Evolutionary conservation across 2,329 filamentous ascomycete genomes (phyloP).

Genomic region (Trichoderma semiorbis): DNA sequence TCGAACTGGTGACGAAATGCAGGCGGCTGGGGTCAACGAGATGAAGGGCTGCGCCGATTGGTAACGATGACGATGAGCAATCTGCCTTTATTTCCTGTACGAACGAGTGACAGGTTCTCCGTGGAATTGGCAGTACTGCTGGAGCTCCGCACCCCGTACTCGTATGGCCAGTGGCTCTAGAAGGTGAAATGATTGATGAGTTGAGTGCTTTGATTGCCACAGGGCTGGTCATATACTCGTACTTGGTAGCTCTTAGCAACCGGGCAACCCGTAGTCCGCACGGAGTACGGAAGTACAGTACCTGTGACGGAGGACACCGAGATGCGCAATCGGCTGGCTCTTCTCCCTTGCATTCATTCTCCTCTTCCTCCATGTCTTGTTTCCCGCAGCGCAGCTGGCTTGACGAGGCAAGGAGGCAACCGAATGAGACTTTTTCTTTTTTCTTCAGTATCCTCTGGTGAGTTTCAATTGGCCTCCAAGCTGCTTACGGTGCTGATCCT

Average conservation of each 20-base stretch:
- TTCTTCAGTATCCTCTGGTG: background rate
- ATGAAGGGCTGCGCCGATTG: background rate
- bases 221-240: background rate
- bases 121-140: background rate
- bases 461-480: background rate
- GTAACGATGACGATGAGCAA: background rate
- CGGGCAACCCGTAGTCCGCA: background rate
- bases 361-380: background rate
- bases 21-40: background rate
- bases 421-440: background rate
- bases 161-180: background rate
- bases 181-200: background rate
- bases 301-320: background rate
- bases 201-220: background rate
- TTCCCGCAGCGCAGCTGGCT: no score
- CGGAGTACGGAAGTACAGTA: background rate
- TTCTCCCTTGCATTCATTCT: background rate
- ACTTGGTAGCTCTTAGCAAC: background rate
- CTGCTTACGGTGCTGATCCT: background rate
- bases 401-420: background rate
- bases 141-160: background rate
- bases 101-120: background rate
- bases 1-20: conserved; percentile 13
- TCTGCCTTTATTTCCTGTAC: background rate
- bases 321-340: background rate